Evolutionary conservation across 257 asterid species (phyloP).

Genomic region (Capsicum pubescens): DNA sequence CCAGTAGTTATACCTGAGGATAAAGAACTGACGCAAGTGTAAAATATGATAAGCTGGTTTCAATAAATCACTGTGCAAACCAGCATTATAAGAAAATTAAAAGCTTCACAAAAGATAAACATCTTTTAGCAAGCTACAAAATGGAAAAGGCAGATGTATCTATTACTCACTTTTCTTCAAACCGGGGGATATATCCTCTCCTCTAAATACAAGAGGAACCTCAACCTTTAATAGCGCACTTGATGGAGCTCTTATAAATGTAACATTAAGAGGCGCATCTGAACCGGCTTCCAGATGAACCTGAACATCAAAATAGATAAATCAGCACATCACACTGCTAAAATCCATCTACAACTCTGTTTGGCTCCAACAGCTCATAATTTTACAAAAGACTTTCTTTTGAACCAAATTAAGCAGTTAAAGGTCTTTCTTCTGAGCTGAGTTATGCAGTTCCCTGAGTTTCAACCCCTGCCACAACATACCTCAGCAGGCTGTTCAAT

Average conservation of each 20-base stretch:
- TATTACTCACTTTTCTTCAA: conserved; percentile 64
- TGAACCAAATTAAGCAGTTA: background rate
- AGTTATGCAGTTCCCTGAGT: background rate
- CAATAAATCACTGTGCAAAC: background rate
- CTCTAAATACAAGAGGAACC: conserved; percentile 81
- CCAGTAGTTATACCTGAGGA: background rate
- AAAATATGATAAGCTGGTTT: conserved; percentile 17
- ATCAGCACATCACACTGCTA: conserved; percentile 35
- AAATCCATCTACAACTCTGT: conserved; percentile 7
- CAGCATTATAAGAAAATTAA: conserved; percentile 3
- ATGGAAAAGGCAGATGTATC: conserved; percentile 16
- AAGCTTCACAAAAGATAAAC: background rate
- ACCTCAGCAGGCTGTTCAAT: background rate
- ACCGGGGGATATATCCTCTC: conserved; percentile 94
- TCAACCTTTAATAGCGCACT: conserved; percentile 68
- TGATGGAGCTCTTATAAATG: conserved; percentile 93
- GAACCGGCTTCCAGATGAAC: conserved; percentile 85
- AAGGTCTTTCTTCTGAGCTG: background rate
- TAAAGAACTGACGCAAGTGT: background rate
- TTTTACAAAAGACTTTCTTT: background rate
- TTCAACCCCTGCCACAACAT: background rate
- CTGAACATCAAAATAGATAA: conserved; percentile 51
- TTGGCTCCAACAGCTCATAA: conserved; percentile 1
- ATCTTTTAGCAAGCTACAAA: conserved; percentile 18
- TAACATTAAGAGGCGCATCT: conserved; percentile 80